Evolutionary conservation across 129 eudicot genomes (phyloP).

Genomic region (Chrysanthemum lavandulifolium): DNA sequence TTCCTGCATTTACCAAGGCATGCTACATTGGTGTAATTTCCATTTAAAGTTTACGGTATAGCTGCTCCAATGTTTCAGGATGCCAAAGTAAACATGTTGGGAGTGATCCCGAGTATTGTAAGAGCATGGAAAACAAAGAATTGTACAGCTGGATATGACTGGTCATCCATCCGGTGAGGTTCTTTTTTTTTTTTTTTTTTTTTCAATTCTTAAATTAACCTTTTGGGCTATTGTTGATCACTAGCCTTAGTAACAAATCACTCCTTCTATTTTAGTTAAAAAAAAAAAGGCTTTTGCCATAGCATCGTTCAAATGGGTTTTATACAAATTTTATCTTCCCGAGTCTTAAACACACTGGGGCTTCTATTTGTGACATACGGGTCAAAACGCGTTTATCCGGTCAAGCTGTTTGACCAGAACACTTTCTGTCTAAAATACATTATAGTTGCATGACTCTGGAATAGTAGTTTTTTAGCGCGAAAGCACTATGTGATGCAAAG

Average conservation of each 20-base stretch:
- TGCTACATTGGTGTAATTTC: background rate
- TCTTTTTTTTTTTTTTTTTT: no score
- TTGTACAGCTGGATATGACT: slow-evolving; percentile 70
- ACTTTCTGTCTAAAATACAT: no score
- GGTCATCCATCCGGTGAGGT: slow-evolving; percentile 92
- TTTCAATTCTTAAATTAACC: slow-evolving; percentile 12
- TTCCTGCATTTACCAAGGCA: slow-evolving; percentile 3
- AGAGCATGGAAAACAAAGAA: slow-evolving; percentile 86
- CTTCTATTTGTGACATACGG: background rate
- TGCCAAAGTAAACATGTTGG: slow-evolving; percentile 90
- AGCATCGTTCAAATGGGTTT: no score
- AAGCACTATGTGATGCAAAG: no score
- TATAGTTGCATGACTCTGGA: no score
- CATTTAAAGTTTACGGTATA: background rate
- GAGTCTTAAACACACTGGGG: no score
- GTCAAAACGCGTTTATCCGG: background rate
- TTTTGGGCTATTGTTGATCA: slow-evolving; percentile 4
- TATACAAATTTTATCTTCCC: no score
- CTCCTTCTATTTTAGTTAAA: no score
- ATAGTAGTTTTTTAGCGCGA: no score
- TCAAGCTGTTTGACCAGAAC: no score
- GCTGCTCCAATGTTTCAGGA: slow-evolving; percentile 50
- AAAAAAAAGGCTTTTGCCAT: no score
- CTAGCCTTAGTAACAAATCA: background rate
- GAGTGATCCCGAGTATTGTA: slow-evolving; percentile 91